Conservation (phyloP, 208 protist species). For the Leishmania mexicana region DNA sequence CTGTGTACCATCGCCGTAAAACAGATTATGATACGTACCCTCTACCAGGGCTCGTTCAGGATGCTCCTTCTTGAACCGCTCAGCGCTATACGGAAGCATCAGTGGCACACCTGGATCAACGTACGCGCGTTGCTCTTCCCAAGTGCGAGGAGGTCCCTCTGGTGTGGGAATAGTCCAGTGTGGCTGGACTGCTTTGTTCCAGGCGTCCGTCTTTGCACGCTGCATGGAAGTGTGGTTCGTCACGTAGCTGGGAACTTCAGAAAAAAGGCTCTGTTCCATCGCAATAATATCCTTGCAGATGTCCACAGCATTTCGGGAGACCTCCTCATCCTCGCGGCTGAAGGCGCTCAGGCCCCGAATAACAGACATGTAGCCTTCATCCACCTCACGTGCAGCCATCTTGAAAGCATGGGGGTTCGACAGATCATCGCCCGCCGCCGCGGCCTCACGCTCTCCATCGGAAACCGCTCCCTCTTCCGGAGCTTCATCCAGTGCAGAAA, state of each 20-base stretch:
- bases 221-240: constrained; percentile 9
- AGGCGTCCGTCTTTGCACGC: constrained; percentile 11
- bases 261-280: constrained; percentile 78
- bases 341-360: constrained; percentile 55
- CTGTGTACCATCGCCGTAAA: constrained; percentile 67
- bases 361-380: constrained; percentile 46
- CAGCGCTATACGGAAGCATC: constrained; percentile 44
- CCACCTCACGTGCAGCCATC: constrained; percentile 42
- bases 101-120: constrained; percentile 78
- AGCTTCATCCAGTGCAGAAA: neutral
- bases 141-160: constrained; percentile 21
- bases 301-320: constrained; percentile 33
- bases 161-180: constrained; percentile 19
- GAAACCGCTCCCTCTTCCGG: constrained; percentile 6
- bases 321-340: constrained; percentile 35
- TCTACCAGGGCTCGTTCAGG: constrained; percentile 20
- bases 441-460: neutral
- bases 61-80: constrained; percentile 45
- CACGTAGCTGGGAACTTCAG: constrained; percentile 59
- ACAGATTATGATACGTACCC: constrained; percentile 78
- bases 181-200: constrained; percentile 18
- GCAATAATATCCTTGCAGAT: constrained; percentile 55
- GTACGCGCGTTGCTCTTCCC: constrained; percentile 48
- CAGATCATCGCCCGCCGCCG: constrained; percentile 11
- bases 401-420: constrained; percentile 35